These are phyloP conservation scores for Acanthamoeba sp. DNA, from an alignment of 208 protist species.

Conservation along the genomic window DNA sequence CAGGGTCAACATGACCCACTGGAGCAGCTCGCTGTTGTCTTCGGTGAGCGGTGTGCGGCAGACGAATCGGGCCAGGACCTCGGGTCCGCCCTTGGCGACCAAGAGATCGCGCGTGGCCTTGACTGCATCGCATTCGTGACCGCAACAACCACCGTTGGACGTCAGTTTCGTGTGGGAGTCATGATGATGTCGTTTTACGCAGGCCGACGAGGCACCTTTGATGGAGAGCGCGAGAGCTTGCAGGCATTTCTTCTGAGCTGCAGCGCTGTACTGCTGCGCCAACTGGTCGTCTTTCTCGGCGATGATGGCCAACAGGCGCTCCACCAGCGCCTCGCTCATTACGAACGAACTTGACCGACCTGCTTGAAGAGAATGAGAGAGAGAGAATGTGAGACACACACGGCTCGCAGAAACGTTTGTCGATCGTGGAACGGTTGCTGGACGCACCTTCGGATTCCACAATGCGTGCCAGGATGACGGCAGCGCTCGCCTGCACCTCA, in stretches of 20 bases:
- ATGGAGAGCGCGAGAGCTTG: background rate
- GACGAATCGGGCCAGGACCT: background rate
- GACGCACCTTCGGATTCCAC: background rate
- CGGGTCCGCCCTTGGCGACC: background rate
- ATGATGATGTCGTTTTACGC: background rate
- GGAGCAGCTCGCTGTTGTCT: background rate
- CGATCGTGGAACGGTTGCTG: too few relatives aligned
- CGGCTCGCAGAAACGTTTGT: too few relatives aligned
- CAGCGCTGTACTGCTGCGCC: background rate
- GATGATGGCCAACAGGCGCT: background rate
- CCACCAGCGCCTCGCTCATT: background rate
- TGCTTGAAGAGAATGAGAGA: background rate
- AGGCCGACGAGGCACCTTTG: background rate
- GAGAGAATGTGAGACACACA: background rate
- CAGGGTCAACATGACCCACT: background rate
- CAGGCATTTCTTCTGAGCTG: background rate
- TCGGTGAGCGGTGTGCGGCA: background rate
- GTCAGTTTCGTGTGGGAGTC: too few relatives aligned
- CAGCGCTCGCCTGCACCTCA: background rate
- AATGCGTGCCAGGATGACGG: background rate
- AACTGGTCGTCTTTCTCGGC: background rate
- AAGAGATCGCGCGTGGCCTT: background rate
- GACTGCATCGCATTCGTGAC: too few relatives aligned
- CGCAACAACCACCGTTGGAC: too few relatives aligned
- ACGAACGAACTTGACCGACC: background rate